Evolutionary conservation across 2,329 filamentous ascomycete species (phyloP).

Genomic region (Clarireedia paspali): DNA sequence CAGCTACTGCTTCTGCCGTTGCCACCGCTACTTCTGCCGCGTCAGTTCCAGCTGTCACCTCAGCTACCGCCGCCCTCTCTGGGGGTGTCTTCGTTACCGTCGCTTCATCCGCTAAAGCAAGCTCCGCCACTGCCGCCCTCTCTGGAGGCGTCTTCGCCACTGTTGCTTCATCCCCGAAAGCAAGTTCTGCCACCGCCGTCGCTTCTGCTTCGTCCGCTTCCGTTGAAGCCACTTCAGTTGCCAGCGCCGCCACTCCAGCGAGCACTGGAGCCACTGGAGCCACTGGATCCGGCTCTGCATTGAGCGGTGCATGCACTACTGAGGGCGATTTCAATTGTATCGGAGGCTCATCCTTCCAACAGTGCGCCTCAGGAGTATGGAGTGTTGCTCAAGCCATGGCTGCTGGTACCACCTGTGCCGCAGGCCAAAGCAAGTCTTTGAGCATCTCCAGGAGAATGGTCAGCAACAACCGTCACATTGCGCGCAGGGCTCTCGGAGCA

Average conservation of each 20-base stretch:
- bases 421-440: slow-evolving; percentile 35
- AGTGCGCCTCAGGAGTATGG: slow-evolving; percentile 46
- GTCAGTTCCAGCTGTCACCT: slow-evolving; percentile 9
- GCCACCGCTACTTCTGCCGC: not conserved
- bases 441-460: slow-evolving; percentile 27
- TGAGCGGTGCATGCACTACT: slow-evolving; percentile 36
- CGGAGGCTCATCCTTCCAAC: slow-evolving; percentile 42
- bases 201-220: slow-evolving; percentile 12
- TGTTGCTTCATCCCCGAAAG: slow-evolving; percentile 1
- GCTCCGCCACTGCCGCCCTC: not conserved
- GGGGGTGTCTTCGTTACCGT: slow-evolving; percentile 31
- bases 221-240: not conserved
- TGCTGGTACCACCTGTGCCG: slow-evolving; percentile 37
- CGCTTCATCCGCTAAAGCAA: slow-evolving; percentile 7
- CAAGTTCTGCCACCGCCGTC: slow-evolving; percentile 19
- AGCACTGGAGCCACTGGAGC: slow-evolving; percentile 11
- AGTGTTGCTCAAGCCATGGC: slow-evolving; percentile 37
- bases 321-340: slow-evolving; percentile 50
- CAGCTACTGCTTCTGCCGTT: slow-evolving; percentile 6
- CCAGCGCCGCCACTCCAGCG: slow-evolving; percentile 16
- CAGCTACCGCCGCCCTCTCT: slow-evolving; percentile 3
- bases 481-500: no score
- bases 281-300: slow-evolving; percentile 12
- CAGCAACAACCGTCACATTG: not conserved
- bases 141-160: slow-evolving; percentile 28